phyloP scores from a whole-genome alignment of 1,139 yeast species.

The Pichia kudriavzevii region DNA sequence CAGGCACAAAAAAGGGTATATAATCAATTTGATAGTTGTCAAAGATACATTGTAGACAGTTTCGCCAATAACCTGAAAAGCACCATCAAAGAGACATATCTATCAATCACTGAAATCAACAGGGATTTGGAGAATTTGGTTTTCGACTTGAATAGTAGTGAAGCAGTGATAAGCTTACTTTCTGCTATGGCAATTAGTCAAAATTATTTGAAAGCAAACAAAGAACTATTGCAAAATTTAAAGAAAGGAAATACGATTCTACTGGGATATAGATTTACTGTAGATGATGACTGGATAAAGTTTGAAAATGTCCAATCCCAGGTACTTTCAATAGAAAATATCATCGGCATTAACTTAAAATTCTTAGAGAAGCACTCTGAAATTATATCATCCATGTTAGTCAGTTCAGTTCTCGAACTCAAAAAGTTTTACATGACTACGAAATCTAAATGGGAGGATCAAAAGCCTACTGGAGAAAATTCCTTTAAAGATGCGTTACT shows the following conservation, averaged over 20 bases:
- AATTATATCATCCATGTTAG: constrained; percentile 25
- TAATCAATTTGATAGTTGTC: constrained; percentile 54
- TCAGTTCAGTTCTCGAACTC: constrained; percentile 9
- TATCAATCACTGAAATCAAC: constrained; percentile 25
- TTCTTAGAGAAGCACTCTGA: constrained; percentile 29
- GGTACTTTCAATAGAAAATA: no score
- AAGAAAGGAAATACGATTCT: constrained; percentile 40
- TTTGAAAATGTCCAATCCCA: no score
- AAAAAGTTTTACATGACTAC: background rate
- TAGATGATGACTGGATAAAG: constrained; percentile 51
- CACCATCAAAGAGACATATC: constrained; percentile 27
- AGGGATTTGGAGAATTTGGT: constrained; percentile 30
- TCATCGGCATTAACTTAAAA: no score
- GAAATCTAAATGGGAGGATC: constrained; percentile 37
- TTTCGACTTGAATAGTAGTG: constrained; percentile 32
- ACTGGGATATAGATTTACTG: constrained; percentile 38
- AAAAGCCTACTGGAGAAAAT: constrained; percentile 37
- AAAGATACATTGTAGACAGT: constrained; percentile 36
- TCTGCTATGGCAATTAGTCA: constrained; percentile 28
- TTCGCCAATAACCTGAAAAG: constrained; percentile 36
- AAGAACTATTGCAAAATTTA: constrained; percentile 26
- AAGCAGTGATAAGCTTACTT: constrained; percentile 31
- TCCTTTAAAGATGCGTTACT: constrained; percentile 46
- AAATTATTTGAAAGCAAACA: constrained; percentile 3
- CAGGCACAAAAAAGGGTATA: constrained; percentile 49